A percentile compares a stretch with the other conserved stretches of the same genome.
phyloP scores from a whole-genome alignment of 306 rosid species.

The Quercus dentata region DNA sequence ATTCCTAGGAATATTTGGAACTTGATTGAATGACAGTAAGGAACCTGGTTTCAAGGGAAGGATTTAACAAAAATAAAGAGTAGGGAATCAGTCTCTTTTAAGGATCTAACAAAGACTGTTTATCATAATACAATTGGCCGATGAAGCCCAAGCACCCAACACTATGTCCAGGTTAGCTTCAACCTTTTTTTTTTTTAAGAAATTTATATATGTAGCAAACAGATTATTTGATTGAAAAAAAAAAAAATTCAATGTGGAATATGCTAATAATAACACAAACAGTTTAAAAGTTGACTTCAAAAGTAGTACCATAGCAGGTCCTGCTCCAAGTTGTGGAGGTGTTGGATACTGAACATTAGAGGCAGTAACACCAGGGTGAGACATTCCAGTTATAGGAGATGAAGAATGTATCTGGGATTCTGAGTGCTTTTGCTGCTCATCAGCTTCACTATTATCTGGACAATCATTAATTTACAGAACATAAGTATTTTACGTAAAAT shows the following conservation, averaged over 20 bases:
- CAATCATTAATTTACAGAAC: constrained; percentile 24
- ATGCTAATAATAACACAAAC: neutral
- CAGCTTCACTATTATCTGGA: constrained; percentile 64
- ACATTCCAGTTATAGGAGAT: constrained; percentile 49
- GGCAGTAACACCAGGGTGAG: constrained; percentile 43
- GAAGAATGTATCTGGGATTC: constrained; percentile 56
- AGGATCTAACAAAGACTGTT: neutral
- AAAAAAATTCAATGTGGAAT: neutral
- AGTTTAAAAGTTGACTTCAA: constrained; percentile 5
- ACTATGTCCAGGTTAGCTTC: neutral
- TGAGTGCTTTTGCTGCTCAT: constrained; percentile 56
- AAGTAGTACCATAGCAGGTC: constrained; percentile 66
- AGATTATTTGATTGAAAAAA: neutral
- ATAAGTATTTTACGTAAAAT: constrained; percentile 7
- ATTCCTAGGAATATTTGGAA: constrained; percentile 15
- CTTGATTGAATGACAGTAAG: neutral
- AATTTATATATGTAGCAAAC: neutral
- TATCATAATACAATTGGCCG: neutral
- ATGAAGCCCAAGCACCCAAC: neutral
- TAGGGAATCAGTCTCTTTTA: neutral
- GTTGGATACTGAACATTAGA: constrained; percentile 58
- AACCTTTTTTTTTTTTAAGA: neutral
- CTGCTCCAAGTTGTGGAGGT: constrained; percentile 75
- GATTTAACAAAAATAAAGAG: neutral
- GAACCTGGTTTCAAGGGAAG: constrained; percentile 2